Evolutionary conservation across 441 rosid genomes (phyloP).

Genomic region (Adansonia rubrostipa): DNA sequence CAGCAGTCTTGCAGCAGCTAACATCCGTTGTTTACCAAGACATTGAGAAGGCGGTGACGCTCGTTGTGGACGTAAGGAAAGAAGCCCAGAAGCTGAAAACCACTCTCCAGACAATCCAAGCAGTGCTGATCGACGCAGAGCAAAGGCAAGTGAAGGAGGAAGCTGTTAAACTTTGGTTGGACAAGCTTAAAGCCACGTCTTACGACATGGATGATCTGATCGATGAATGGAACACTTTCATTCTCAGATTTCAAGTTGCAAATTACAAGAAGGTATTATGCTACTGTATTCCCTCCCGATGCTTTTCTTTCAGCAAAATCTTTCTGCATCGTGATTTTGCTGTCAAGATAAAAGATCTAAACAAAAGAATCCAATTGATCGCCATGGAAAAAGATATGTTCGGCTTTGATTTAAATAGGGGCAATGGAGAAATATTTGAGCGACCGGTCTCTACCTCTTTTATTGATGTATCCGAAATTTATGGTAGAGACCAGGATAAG

Average conservation of each 20-base stretch:
- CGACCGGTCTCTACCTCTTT: background rate
- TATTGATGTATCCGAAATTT: background rate
- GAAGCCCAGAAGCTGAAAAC: conserved; percentile 2
- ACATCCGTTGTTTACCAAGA: conserved; percentile 1
- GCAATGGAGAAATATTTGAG: background rate
- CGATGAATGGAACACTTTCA: conserved; percentile 3
- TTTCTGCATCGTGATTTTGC: conserved; percentile 10
- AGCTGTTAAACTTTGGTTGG: conserved; percentile 13
- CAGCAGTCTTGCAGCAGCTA: conserved; percentile 12
- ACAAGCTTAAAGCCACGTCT: background rate
- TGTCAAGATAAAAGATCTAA: background rate
- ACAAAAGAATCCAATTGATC: conserved; percentile 3
- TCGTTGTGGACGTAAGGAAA: background rate
- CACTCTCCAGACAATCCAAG: background rate
- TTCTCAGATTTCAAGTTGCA: background rate
- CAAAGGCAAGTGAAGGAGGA: conserved; percentile 6
- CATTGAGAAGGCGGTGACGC: background rate
- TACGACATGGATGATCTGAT: conserved; percentile 16
- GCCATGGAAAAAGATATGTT: background rate
- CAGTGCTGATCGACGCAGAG: conserved; percentile 1
- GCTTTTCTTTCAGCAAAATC: background rate
- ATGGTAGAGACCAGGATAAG: background rate
- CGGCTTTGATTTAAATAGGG: background rate
- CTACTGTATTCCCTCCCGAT: background rate
- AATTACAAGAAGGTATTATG: background rate